Base-by-base conservation (phyloP, 257 asterid species). In the Marsdenia floribunda region DNA sequence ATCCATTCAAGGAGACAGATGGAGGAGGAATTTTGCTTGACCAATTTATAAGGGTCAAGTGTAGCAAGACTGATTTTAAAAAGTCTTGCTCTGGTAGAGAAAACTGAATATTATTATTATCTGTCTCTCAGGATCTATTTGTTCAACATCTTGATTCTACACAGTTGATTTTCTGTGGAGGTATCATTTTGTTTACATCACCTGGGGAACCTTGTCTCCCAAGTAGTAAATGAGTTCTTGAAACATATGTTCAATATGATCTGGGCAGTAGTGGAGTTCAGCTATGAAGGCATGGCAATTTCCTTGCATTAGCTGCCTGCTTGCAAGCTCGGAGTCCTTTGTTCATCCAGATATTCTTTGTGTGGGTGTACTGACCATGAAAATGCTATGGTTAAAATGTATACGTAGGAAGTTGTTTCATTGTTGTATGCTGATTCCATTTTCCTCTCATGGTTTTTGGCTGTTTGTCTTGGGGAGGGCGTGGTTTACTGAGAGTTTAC, bases 111-210 rank as follows among this genome's bases (percentile, higher is more conserved):
- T 1, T 44, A 44, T 18, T 59, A 1, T 37, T 4, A 53, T 66
- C 1, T 46, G 33, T 19, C 33, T 78, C 26, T 37, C 70, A 81
- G 84, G 84, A 15, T 73, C 81, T 61, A 69, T 81, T 60, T 81
- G 84, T 5, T 76, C 79, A 16, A 72, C 84, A 18, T 72, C 81
- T 47, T 81, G 79, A 77, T 68, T 22, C 24, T 49, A 46, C 59
- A 22, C 3, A 18, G 29, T 11, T 38, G 52, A 21, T 26, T 66
- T 9, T 15, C 70, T 0, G 16, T 6, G 26, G 14, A 66, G 52
- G 16, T 19, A 16, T 6, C 71, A 38, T 35, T 64, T 64, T 61
- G 35, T 26, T 10, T 13, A 59, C 4, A 61, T 13, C 68, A 33
- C 38, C 47, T 16, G 22, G 19, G 21, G 21, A 10, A 10, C 21